These are phyloP conservation scores for Massospora cicadina DNA, from an alignment of 371 early-diverging fungal genomes.

Conservation along the genomic window DNA sequence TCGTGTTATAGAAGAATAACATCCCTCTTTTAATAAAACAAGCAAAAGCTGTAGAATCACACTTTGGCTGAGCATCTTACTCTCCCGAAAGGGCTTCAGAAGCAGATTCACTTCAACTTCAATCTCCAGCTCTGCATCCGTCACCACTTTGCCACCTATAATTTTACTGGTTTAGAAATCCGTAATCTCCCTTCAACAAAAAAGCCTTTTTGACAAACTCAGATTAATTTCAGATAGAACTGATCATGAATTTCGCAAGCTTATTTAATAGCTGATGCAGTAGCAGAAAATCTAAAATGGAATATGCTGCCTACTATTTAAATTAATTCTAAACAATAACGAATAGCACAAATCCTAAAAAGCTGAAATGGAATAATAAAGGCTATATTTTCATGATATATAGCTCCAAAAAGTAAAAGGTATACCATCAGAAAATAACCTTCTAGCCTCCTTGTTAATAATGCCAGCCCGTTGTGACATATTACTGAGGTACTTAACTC, in stretches of 20 bases:
- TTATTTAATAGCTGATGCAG: no score
- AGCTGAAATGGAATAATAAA: no score
- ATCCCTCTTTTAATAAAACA: neutral
- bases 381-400: neutral
- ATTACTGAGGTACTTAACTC: neutral
- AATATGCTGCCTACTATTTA: no score
- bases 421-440: neutral
- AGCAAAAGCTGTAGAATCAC: neutral
- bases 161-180: no score
- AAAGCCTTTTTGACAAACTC: no score
- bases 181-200: no score
- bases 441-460: neutral
- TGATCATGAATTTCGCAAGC: no score
- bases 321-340: no score
- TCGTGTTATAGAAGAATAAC: neutral
- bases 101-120: neutral
- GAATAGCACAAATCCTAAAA: no score
- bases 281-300: no score
- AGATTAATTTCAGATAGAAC: no score
- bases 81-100: neutral
- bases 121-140: neutral
- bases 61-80: neutral
- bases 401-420: neutral
- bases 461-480: neutral
- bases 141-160: neutral